Evolutionary conservation across 2,329 filamentous ascomycete genomes (phyloP).

Genomic region (Colletotrichum musicola): DNA sequence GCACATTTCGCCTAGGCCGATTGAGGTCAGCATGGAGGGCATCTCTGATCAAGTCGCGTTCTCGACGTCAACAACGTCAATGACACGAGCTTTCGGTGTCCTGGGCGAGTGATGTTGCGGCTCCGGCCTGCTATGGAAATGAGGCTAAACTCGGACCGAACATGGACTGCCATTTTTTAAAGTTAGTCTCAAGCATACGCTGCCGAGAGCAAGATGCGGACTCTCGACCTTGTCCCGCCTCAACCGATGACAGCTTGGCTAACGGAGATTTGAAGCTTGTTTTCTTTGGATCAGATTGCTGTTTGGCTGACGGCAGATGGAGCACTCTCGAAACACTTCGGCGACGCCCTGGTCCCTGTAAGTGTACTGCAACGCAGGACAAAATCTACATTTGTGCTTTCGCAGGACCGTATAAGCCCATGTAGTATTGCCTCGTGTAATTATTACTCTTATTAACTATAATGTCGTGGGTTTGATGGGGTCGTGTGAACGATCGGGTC

Average conservation of each 20-base stretch:
- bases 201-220: constrained; percentile 1
- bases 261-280: constrained; percentile 23
- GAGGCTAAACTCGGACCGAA: neutral
- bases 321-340: constrained; percentile 27
- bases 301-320: constrained; percentile 18
- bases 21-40: neutral
- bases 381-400: neutral
- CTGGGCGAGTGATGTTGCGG: neutral
- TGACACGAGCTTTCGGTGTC: neutral
- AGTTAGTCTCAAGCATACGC: constrained; percentile 27
- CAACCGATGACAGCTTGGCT: constrained; percentile 9
- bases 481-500: neutral
- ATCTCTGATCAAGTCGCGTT: neutral
- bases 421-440: constrained; percentile 5
- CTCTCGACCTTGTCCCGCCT: neutral
- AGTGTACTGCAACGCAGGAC: constrained; percentile 3
- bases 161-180: constrained; percentile 1
- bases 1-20: constrained; percentile 15
- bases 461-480: neutral
- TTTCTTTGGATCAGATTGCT: constrained; percentile 9
- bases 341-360: constrained; percentile 17
- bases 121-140: neutral
- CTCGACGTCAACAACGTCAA: neutral
- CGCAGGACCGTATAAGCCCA: constrained; percentile 3
- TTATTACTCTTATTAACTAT: constrained; percentile 25